Evolutionary conservation across 768 basidiomycete genomes (phyloP), one percentile per base, ranked within the genome.

Genomic region (Cystofilobasidium bisporidii): DNA sequence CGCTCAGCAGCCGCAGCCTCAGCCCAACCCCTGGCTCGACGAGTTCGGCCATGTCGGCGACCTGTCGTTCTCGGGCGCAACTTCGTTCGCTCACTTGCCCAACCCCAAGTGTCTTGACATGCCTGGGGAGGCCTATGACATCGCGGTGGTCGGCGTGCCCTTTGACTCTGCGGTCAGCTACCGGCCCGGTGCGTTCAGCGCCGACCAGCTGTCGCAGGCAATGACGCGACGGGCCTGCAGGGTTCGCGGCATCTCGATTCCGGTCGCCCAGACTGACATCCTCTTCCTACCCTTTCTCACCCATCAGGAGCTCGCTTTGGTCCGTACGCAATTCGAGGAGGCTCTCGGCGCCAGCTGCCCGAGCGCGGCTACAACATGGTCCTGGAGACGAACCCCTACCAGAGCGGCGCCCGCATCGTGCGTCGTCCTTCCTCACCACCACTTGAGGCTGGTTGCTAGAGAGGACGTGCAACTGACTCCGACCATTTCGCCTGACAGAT

Each of bases 271-370:
- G 8, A 86, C 86, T n/a, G 38, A 15, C 26, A n/a, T 38, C 50
- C 26, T 22, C 17, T 26, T 56, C 18, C 11, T 28, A 3, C 12
- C 6, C 38, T 24, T 65, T 50, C 26, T 20, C 30, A 1, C 20
- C 67, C 61, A 14, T 86, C 87, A 1, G 90, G 89, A 6, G 90
- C 90, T 17, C 83, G 91, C 12, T 93, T 93, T 78, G 91, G 91
- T 11, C 90, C 90, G 0, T 84, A 83, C 74, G 91, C 85, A 12
- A 89, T 93, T 71, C 84, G 91, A 50, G 86, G 86, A 5, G 88
- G 88, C 3, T 87, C 86, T 73, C 80, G 87, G 15, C 30, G 65
- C 2, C 65, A 66, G 41, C 43, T 61, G n/a, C 59, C 57, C 15
- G 65, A 32, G 15, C 32, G 65, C 41, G 65, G 65, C 1, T 66